phyloP scores from a whole-genome alignment of 495 filamentous ascomycete genomes.

The Talaromyces proteolyticus region DNA sequence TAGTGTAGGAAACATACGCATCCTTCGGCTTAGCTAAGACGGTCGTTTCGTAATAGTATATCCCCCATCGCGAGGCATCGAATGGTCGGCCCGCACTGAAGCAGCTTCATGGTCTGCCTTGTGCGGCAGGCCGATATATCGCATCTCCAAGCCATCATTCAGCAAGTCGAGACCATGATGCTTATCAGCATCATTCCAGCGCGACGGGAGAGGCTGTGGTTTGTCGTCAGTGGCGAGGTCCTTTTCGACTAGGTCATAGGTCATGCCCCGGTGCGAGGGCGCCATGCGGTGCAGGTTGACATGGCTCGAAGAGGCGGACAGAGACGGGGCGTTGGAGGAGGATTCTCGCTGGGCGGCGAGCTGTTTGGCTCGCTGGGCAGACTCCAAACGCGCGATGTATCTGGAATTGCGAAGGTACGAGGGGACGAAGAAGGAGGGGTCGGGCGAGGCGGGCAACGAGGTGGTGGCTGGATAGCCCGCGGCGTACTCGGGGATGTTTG shows the following conservation, averaged over 20 bases:
- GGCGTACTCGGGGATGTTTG: conserved; percentile 33
- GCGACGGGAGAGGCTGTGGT: conserved; percentile 65
- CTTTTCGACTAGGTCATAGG: conserved; percentile 83
- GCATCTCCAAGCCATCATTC: conserved; percentile 71
- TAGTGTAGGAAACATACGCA: conserved; percentile 53
- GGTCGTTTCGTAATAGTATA: conserved; percentile 96
- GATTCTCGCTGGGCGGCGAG: conserved; percentile 46
- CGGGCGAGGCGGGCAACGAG: conserved; percentile 18
- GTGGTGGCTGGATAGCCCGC: conserved; percentile 18
- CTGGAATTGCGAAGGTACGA: conserved; percentile 76
- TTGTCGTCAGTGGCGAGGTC: conserved; percentile 45
- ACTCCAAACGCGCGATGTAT: conserved; percentile 69
- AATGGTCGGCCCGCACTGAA: conserved; percentile 76
- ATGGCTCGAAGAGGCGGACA: conserved; percentile 60
- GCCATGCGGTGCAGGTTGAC: conserved; percentile 59
- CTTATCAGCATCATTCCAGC: conserved; percentile 79
- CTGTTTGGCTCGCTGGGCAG: conserved; percentile 55
- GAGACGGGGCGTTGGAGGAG: conserved; percentile 33
- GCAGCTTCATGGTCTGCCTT: conserved; percentile 76
- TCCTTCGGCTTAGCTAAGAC: conserved; percentile 80
- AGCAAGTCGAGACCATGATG: conserved; percentile 65
- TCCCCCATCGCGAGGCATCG: conserved; percentile 89
- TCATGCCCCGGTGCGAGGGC: conserved; percentile 73
- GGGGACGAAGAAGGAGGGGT: conserved; percentile 60
- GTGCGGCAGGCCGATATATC: conserved; percentile 59